These are phyloP conservation scores for Neospermospora avenae DNA, from an alignment of 2,329 filamentous ascomycete species.

Conservation along the genomic window DNA sequence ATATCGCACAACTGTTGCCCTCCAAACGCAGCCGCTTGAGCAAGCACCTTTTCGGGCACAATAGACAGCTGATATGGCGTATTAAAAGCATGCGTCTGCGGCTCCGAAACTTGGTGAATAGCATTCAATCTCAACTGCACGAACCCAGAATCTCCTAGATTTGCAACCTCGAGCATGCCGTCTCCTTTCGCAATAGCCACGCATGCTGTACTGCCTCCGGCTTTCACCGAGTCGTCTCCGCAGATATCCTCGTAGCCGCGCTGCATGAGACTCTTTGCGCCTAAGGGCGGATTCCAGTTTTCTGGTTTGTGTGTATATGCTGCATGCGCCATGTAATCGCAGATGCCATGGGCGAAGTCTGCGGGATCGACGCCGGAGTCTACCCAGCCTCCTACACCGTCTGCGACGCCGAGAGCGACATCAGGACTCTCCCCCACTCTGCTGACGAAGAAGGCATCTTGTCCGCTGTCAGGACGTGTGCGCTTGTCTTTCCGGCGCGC, in stretches of 20 bases:
- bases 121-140: conserved; percentile 82
- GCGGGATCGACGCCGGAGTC: conserved; percentile 91
- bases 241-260: conserved; percentile 80
- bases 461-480: conserved; percentile 73
- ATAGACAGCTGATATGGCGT: conserved; percentile 93
- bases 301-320: conserved; percentile 44
- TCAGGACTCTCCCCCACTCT: conserved; percentile 68
- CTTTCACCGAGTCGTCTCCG: conserved; percentile 67
- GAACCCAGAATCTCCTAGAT: conserved; percentile 93
- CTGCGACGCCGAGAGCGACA: conserved; percentile 84
- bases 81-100: conserved; percentile 96
- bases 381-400: conserved; percentile 94
- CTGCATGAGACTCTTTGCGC: conserved; percentile 72
- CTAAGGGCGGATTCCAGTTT: conserved; percentile 40
- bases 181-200: conserved; percentile 73
- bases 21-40: conserved; percentile 79
- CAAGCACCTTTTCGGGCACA: conserved; percentile 74
- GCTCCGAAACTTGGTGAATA: conserved; percentile 76
- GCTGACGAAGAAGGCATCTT: conserved; percentile 94
- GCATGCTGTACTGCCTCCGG: conserved; percentile 89
- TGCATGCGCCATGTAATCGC: conserved; percentile 83
- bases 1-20: conserved; percentile 77
- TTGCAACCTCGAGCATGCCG: conserved; percentile 81
- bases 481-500: conserved; percentile 53
- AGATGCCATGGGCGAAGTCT: conserved; percentile 91